Evolutionary conservation across 2,329 filamentous ascomycete genomes (phyloP), one percentile per base, ranked within the genome.

Genomic region (Fusarium bactridioides): DNA sequence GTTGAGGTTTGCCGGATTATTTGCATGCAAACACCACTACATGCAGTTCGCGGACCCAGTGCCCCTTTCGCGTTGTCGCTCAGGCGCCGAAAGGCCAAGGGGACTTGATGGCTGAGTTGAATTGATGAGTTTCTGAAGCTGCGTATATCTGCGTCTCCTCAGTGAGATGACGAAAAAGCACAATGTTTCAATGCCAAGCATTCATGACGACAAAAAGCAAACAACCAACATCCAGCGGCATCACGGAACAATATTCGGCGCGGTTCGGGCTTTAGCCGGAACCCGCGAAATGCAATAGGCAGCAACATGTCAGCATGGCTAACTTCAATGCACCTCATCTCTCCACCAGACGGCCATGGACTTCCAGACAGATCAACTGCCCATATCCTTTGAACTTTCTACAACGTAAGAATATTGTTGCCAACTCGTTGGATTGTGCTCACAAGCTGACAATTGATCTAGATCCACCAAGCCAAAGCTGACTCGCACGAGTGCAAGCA

Each of bases 401-500:
- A n/a, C 41, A 8, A 31, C 23, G 47, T 41, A 41, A 25, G 47
- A 37, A 11, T 1, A n/a, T 1, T 1, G 10, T 12, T 13, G 3
- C 12, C 3, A n/a, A 10, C 4, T 45, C 10, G 27, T 37, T n/a
- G 15, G 13, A 23, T 18, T n/a, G 12, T 15, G 10, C 8, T 21
- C 21, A 16, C 4, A 33, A 21, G 21, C 38, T 64, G 15, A 62
- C 25, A 40, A 12, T 21, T 12, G 8, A n/a, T 13, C 11, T n/a
- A 67, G 51, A n/a, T 7, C 37, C 12, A n/a, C 5, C 18, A 70
- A 58, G 13, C 47, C 48, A 43, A 76, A 76, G 57, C 50, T 62
- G 16, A 55, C 74, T n/a, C 74, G 74, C 2, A 76, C 65, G 23
- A 76, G 74, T 57, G 53, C 64, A 11, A 63, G 45, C 13, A 76